Conservation (phyloP, 2,329 filamentous ascomycete species). For the Pestalotiopsis sp. region DNA sequence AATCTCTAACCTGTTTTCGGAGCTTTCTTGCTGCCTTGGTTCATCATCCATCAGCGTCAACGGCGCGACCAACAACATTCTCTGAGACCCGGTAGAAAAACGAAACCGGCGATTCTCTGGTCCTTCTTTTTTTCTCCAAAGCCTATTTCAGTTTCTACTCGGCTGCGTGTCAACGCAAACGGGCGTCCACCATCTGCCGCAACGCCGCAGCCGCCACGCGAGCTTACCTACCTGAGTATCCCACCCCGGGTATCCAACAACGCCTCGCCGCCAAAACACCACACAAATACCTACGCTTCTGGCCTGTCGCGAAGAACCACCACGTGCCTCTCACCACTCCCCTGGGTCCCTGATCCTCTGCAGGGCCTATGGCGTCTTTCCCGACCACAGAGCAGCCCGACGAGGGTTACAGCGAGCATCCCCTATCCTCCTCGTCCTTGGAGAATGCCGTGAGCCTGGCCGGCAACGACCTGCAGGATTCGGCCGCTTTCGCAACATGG, state of each 20-base stretch:
- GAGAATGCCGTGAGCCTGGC: conserved; percentile 31
- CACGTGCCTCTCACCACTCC: not conserved
- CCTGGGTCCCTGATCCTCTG: not conserved
- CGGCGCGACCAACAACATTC: not conserved
- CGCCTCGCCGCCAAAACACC: not conserved
- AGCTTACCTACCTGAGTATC: too few relatives aligned
- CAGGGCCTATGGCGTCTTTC: conserved; percentile 42
- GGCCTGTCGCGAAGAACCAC: too few relatives aligned
- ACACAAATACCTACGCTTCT: too few relatives aligned
- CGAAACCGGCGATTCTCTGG: not conserved
- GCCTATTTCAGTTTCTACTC: too few relatives aligned
- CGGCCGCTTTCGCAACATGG: conserved; percentile 50
- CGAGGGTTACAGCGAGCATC: conserved; percentile 86
- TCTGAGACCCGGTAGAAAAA: not conserved
- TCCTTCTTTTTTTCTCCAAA: too few relatives aligned
- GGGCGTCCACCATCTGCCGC: too few relatives aligned
- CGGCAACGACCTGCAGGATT: conserved; percentile 36
- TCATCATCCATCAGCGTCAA: not conserved
- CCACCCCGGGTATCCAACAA: not conserved
- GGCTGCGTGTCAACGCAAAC: too few relatives aligned
- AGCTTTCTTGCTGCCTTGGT: not conserved
- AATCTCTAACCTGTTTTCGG: not conserved
- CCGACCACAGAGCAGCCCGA: conserved; percentile 65
- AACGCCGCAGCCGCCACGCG: too few relatives aligned
- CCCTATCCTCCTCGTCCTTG: conserved; percentile 47